Conservation (phyloP, 805 yeast genomes). For the Debaryomyces prosopidis region DNA sequence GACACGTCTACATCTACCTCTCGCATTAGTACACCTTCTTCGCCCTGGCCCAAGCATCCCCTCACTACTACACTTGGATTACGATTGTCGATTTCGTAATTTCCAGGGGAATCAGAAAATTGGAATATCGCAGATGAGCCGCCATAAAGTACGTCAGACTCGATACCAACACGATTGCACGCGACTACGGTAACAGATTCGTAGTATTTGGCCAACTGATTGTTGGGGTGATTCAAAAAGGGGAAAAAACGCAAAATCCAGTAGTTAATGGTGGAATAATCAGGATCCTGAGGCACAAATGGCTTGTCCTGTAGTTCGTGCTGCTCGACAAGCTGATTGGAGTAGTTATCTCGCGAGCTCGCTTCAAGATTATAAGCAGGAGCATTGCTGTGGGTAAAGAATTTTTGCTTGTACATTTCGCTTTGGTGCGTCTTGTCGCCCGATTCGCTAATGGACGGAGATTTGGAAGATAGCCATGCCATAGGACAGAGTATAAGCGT, state of each 20-base stretch:
- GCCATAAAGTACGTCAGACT: constrained; percentile 63
- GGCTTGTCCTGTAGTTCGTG: constrained; percentile 3
- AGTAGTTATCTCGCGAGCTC: not conserved
- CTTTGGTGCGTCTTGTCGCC: constrained; percentile 1
- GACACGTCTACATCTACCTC: constrained; percentile 47
- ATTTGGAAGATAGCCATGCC: constrained; percentile 73
- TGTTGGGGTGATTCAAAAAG: constrained; percentile 42
- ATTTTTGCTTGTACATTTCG: not conserved
- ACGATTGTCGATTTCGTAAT: constrained; percentile 35
- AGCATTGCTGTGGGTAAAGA: not conserved
- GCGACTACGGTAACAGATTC: constrained; percentile 43
- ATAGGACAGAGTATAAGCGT: constrained; percentile 73
- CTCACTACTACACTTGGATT: constrained; percentile 53
- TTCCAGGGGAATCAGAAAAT: constrained; percentile 38
- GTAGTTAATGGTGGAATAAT: constrained; percentile 56
- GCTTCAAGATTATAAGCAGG: constrained; percentile 1
- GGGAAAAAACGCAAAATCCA: constrained; percentile 78
- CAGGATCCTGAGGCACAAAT: constrained; percentile 38
- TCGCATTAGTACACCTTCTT: constrained; percentile 62
- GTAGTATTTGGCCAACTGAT: constrained; percentile 21
- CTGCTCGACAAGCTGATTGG: not conserved
- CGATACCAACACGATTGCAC: constrained; percentile 80
- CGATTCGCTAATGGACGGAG: constrained; percentile 37
- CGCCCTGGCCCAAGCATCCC: constrained; percentile 62
- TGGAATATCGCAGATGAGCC: constrained; percentile 62